Base-by-base conservation (phyloP, 129 eudicot species). In the Oenanthe sinensis region DNA sequence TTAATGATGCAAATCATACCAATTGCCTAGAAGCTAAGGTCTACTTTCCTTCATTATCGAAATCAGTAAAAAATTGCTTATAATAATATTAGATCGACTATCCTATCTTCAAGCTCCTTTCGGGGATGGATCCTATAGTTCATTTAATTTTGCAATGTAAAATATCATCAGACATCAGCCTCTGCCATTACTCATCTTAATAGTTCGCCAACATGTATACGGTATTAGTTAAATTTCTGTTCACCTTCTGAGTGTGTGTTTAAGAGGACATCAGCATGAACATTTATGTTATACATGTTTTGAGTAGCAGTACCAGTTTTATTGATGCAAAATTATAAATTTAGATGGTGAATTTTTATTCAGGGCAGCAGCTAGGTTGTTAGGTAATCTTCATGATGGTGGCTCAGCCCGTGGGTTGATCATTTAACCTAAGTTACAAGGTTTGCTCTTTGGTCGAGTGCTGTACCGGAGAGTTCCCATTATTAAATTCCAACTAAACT, bases 401-500 rank as follows among this genome's bases (percentile, higher is more conserved):
- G 89, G 43, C 17, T 87, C 84, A 30, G 78, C 33, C 84, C 80
- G 36, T 33, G 36, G 36, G 36, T 1, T 33, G 36, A 33, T 33
- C 83, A 85, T 81, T 87, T 87, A 28, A 87, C 92, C 87, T 84
- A 91, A 3, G 90, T 83, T 40, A 93, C 98, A 39, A 93, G 89
- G 76, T 93, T 93, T 28, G 95, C 97, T 22, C 98, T 97, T 60
- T 87, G 89, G 58, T 89, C 97, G 87, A 42, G 5, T 97, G 95
- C 75, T 93, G 98, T 71, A 93, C 92, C 1, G 95, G 97, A n/a
- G 91, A 81, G 79, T 65, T 87, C 33, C 98, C 98, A 10, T 97
- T 93, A 37, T 91, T 78, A 39, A 91, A 81, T 78, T 93, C 98
- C 82, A 93, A 82, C 60, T 91, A 48, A 79, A 93, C 98, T 47